These are phyloP conservation scores for Yamadazyma tumulicola DNA, from an alignment of 805 yeast genomes.

Conservation along the genomic window DNA sequence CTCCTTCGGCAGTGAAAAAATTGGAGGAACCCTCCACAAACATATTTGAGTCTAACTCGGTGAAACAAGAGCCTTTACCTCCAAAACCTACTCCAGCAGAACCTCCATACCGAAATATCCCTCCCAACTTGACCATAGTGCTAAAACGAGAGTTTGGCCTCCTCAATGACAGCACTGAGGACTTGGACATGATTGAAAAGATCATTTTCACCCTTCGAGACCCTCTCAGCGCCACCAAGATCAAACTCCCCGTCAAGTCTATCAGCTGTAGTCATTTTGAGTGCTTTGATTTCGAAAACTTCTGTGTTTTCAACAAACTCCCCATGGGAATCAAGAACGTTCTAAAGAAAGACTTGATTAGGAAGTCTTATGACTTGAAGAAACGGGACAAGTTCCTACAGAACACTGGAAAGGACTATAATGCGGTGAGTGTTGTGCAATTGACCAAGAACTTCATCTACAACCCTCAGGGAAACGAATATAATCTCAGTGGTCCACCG, in stretches of 20 bases:
- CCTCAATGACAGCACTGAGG: slow-evolving; percentile 10
- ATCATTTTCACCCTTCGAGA: slow-evolving; percentile 36
- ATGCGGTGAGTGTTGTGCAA: neutral
- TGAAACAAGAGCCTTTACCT: no score
- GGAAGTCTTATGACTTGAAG: slow-evolving; percentile 12
- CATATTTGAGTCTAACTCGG: no score
- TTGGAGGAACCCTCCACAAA: no score
- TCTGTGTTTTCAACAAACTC: slow-evolving; percentile 36
- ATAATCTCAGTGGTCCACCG: neutral
- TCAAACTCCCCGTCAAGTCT: slow-evolving; percentile 39
- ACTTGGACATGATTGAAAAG: slow-evolving; percentile 30
- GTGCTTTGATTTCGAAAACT: slow-evolving; percentile 42
- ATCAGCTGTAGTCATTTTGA: slow-evolving; percentile 37
- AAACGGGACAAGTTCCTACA: slow-evolving; percentile 6
- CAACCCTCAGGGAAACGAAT: slow-evolving; percentile 1
- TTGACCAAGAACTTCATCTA: slow-evolving; percentile 10
- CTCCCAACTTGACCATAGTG: slow-evolving; percentile 9
- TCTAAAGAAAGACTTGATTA: slow-evolving; percentile 24
- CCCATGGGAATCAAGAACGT: slow-evolving; percentile 22
- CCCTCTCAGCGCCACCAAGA: slow-evolving; percentile 38
- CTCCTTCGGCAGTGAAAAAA: no score
- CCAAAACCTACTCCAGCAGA: no score
- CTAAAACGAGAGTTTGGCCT: slow-evolving; percentile 13
- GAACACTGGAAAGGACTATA: neutral
- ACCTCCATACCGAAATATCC: slow-evolving; percentile 10